Evolutionary conservation across 2,329 filamentous ascomycete species (phyloP).

Genomic region (Ophiostoma piceae): DNA sequence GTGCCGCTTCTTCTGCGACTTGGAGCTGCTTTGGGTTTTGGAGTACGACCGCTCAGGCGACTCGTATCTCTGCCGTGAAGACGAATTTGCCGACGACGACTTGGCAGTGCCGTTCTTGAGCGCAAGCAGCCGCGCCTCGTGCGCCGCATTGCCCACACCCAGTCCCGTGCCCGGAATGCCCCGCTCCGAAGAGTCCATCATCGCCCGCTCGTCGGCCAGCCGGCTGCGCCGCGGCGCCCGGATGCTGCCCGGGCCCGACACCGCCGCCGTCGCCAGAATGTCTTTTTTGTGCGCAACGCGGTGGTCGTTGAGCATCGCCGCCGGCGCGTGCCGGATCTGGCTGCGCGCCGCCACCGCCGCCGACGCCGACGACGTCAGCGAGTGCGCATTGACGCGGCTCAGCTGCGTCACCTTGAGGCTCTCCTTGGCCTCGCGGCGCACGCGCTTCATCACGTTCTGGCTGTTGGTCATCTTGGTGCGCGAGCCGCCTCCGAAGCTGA

Average conservation of each 20-base stretch:
- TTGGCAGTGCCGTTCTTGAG: slow-evolving; percentile 32
- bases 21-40: not conserved
- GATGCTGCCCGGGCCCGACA: slow-evolving; percentile 23
- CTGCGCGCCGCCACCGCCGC: slow-evolving; percentile 28
- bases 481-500: slow-evolving; percentile 43
- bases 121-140: slow-evolving; percentile 37
- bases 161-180: slow-evolving; percentile 24
- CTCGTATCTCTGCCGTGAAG: slow-evolving; percentile 24
- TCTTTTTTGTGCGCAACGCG: slow-evolving; percentile 36
- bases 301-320: slow-evolving; percentile 50
- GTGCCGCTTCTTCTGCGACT: slow-evolving; percentile 4
- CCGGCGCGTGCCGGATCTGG: slow-evolving; percentile 47
- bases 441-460: slow-evolving; percentile 52
- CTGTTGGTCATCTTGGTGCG: slow-evolving; percentile 49
- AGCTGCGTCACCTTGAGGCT: slow-evolving; percentile 47
- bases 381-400: slow-evolving; percentile 38
- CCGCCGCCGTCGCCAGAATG: slow-evolving; percentile 16
- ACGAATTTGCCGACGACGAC: not conserved
- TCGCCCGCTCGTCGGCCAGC: slow-evolving; percentile 4
- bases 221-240: slow-evolving; percentile 24
- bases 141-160: slow-evolving; percentile 22
- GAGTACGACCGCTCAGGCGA: not conserved
- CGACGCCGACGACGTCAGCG: slow-evolving; percentile 29
- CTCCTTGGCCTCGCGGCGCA: slow-evolving; percentile 52
- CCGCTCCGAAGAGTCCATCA: slow-evolving; percentile 21